phyloP scores from a whole-genome alignment of 1,284 basidiomycete species.

The Papiliotrema terrestris region DNA sequence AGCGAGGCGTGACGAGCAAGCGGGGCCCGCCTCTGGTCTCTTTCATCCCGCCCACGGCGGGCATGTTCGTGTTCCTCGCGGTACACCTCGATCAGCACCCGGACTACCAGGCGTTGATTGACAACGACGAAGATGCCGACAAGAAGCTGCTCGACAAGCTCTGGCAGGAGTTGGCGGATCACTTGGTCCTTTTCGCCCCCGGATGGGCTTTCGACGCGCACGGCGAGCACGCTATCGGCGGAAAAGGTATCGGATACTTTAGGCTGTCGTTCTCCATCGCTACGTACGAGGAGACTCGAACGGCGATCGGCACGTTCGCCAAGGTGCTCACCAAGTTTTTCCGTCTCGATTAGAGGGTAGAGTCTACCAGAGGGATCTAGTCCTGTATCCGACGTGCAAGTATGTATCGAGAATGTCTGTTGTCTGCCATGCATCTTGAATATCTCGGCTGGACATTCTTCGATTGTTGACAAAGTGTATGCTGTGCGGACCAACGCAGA shows the following conservation, averaged over 20 bases:
- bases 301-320: constrained; percentile 36
- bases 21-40: constrained; percentile 54
- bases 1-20: constrained; percentile 44
- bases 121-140: constrained; percentile 34
- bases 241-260: constrained; percentile 45
- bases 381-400: not conserved
- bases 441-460: too few species aligned
- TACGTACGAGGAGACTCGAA: constrained; percentile 40
- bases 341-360: constrained; percentile 9
- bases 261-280: constrained; percentile 45
- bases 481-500: too few species aligned
- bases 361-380: not conserved
- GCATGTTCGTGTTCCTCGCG: constrained; percentile 57
- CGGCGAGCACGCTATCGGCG: constrained; percentile 42
- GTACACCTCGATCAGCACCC: constrained; percentile 64
- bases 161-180: constrained; percentile 43
- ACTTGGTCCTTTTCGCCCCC: constrained; percentile 45
- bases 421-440: not conserved
- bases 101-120: constrained; percentile 45
- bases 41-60: constrained; percentile 63
- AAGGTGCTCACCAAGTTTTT: constrained; percentile 44
- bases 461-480: too few species aligned
- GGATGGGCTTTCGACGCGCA: constrained; percentile 42
- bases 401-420: not conserved
- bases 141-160: constrained; percentile 35